Evolutionary conservation across 2,329 filamentous ascomycete species (phyloP).

Genomic region (Calonectria hongkongensis): DNA sequence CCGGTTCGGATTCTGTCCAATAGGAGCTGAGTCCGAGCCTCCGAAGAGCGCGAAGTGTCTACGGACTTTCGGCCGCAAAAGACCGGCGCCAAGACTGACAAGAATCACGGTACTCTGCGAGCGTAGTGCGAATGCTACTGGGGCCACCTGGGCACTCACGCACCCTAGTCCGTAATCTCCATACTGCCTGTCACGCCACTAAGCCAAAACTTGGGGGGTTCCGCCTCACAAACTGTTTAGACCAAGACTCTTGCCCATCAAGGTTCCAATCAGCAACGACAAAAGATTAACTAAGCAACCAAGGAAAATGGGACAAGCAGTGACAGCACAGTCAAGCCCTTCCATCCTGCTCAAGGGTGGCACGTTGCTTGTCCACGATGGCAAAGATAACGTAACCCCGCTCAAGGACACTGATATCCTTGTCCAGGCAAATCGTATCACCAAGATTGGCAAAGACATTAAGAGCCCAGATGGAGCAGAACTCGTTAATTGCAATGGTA

Average conservation of each 20-base stretch:
- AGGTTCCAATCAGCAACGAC: conserved; percentile 13
- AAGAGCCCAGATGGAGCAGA: neutral
- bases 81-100: neutral
- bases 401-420: conserved; percentile 32
- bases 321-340: conserved; percentile 3
- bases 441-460: conserved; percentile 32
- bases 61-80: conserved; percentile 1
- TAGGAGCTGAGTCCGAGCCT: neutral
- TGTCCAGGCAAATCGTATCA: conserved; percentile 34
- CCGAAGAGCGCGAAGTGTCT: neutral
- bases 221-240: neutral
- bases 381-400: conserved; percentile 30
- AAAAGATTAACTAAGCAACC: neutral
- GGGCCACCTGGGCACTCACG: neutral
- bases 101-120: neutral
- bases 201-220: neutral
- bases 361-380: conserved; percentile 29
- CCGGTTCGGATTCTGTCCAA: neutral
- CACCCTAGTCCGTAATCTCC: neutral
- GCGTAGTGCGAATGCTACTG: no score
- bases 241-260: neutral
- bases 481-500: conserved; percentile 36
- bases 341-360: conserved; percentile 32
- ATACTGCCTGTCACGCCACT: neutral
- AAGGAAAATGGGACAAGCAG: conserved; percentile 15